These are phyloP conservation scores for Gilbertella persicaria DNA, from an alignment of 371 early-diverging fungal genomes.

Conservation along the genomic window DNA sequence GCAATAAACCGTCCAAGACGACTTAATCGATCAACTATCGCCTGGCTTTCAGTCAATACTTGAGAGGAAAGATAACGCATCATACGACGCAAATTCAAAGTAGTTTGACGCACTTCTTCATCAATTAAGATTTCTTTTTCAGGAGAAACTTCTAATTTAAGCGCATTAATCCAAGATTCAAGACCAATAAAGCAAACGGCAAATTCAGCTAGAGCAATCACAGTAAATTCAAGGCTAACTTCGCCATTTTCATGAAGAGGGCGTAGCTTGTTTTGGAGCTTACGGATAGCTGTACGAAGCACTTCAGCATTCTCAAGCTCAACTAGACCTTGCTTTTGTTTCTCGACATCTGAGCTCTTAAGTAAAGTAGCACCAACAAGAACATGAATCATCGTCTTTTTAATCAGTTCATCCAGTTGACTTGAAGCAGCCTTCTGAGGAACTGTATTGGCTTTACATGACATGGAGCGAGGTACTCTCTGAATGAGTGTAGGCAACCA, in stretches of 20 bases:
- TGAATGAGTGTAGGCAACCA: conserved; percentile 22
- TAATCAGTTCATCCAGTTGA: conserved; percentile 28
- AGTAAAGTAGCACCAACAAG: conserved; percentile 33
- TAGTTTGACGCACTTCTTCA: conserved; percentile 8
- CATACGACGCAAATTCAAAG: conserved; percentile 35
- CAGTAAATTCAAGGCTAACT: conserved; percentile 26
- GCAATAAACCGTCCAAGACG: conserved; percentile 30
- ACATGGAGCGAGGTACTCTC: conserved; percentile 32
- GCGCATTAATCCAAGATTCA: conserved; percentile 41
- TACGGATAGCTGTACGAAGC: conserved; percentile 12
- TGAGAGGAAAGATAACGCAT: conserved; percentile 23
- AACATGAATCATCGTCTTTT: conserved; percentile 29
- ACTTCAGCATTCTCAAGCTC: conserved; percentile 29
- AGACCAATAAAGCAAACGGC: conserved; percentile 36
- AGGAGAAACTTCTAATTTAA: conserved; percentile 14
- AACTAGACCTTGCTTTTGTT: conserved; percentile 26
- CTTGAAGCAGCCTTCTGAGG: conserved; percentile 20
- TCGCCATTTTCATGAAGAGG: not conserved
- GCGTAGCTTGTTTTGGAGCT: conserved; percentile 4
- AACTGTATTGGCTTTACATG: conserved; percentile 10
- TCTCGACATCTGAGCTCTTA: conserved; percentile 10
- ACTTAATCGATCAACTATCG: conserved; percentile 31
- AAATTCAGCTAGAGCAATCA: conserved; percentile 39
- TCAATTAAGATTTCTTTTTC: conserved; percentile 17
- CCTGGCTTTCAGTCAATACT: conserved; percentile 14